Evolutionary conservation across 2,329 filamentous ascomycete genomes (phyloP), one percentile per base, ranked within the genome.

Genomic region (Colletotrichum sp.): DNA sequence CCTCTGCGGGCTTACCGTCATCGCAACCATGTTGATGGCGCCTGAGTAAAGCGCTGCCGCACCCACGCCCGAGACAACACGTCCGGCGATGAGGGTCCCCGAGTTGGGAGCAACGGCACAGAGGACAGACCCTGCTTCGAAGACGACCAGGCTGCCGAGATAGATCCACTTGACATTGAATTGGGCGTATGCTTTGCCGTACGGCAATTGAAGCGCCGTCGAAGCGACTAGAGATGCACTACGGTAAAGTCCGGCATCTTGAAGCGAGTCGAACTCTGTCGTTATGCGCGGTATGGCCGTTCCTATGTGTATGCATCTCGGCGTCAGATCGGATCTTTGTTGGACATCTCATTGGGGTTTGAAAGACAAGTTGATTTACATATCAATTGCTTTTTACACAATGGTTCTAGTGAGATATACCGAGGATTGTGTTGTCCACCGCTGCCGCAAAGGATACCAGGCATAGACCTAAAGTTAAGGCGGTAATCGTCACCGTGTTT

Each of bases 121-220:
- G 48, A 89, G 75, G 72, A 88, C 77, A 39, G 84, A 86, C 24
- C 87, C 87, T 18, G 85, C 59, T 77, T 87, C 86, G 70, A 87
- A 87, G 78, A 87, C 81, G 78, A 86, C 83, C 73, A 87, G 83
- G 75, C 84, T 82, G 9, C 22, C 66, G n/a, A 90, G 84, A 75
- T 86, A 90, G 8, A 84, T 82, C 84, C 83, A 86, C 12, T 59
- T 68, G 48, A 89, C 83, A 71, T 88, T 85, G 79, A 90, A 91
- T 77, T 89, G 89, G 75, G 86, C 88, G 81, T 90, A 92, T 48
- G 91, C 85, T 44, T 89, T 85, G 8, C 90, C 90, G 79, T 89
- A 91, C 12, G 90, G 79, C 8, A 90, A 84, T 79, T 90, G 89
- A n/a, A 82, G 84, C 18, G 39, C 57, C 18, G 30, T 64, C 7